Conservation (phyloP, 2,329 filamentous ascomycete species). For the Ceratocystis ficicola region DNA sequence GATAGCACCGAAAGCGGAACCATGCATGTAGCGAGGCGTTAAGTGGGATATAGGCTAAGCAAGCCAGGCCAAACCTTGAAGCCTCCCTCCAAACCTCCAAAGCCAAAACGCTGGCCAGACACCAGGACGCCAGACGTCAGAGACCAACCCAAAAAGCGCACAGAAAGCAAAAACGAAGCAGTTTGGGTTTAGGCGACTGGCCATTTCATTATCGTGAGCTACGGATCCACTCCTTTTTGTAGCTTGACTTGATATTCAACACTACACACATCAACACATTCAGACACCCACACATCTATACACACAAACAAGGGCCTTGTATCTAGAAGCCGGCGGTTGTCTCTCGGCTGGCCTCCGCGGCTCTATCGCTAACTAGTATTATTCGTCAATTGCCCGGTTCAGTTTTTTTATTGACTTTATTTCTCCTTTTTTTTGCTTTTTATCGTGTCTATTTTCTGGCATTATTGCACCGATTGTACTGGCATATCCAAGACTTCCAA, state of each 20-base stretch:
- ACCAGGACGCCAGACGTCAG: conserved; percentile 2
- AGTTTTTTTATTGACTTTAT: not conserved
- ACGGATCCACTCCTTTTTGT: not conserved
- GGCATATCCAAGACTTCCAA: too few relatives aligned
- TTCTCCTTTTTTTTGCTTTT: not conserved
- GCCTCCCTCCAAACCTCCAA: conserved; percentile 4
- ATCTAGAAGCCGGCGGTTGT: not conserved
- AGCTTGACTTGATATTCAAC: not conserved
- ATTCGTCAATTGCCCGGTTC: not conserved
- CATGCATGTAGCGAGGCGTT: conserved; percentile 9
- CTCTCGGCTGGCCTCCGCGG: not conserved
- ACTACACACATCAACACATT: too few relatives aligned
- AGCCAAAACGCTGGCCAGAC: not conserved
- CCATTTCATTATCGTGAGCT: not conserved
- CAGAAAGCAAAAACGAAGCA: conserved; percentile 7
- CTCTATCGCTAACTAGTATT: conserved; percentile 9
- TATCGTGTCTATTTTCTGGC: not conserved
- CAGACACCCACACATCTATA: not conserved
- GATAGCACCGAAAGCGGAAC: conserved; percentile 14
- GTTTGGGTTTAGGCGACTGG: not conserved
- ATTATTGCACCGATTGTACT: not conserved
- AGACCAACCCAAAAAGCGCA: conserved; percentile 2
- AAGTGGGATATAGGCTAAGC: not conserved
- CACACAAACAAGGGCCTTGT: not conserved
- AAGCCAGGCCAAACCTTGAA: conserved; percentile 7